A percentile compares a stretch with the other conserved stretches of the same genome.
Conservation (phyloP, 129 eudicot species). For the Arctium minus region DNA sequence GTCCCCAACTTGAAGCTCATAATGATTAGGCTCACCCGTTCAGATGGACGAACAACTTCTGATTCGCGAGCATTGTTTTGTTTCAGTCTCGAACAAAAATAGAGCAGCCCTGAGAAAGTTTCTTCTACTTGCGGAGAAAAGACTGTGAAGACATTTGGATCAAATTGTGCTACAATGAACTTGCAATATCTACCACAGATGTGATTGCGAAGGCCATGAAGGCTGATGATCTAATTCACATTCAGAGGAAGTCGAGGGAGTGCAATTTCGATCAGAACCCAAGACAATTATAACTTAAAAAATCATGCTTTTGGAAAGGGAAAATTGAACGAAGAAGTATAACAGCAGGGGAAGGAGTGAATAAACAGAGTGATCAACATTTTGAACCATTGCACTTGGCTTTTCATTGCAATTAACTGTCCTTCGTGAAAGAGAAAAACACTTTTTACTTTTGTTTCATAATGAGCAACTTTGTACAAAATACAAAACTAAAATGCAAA, state of each 20-base stretch:
- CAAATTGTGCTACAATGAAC: conserved; percentile 13
- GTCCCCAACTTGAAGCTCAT: not conserved
- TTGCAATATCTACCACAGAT: conserved; percentile 16
- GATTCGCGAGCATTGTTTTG: conserved; percentile 34
- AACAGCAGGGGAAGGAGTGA: not conserved
- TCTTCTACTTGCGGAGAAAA: conserved; percentile 2
- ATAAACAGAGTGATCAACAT: too few relatives aligned
- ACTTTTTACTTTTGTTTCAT: too few relatives aligned
- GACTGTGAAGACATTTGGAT: conserved; percentile 4
- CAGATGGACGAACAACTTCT: conserved; percentile 40
- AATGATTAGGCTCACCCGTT: conserved; percentile 23
- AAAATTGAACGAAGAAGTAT: not conserved
- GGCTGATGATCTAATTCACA: conserved; percentile 5
- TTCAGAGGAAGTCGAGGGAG: not conserved
- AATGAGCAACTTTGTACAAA: too few relatives aligned
- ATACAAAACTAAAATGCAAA: too few relatives aligned
- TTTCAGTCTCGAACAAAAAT: conserved; percentile 5
- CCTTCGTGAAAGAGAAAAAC: too few relatives aligned
- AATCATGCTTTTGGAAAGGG: not conserved
- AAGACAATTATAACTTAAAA: not conserved
- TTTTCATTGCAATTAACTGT: too few relatives aligned
- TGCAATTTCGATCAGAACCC: not conserved
- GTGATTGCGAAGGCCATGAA: conserved; percentile 29
- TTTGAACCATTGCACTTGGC: too few relatives aligned
- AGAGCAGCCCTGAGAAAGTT: not conserved